phyloP scores from a whole-genome alignment of 192 early-diverging fungal species.

The Rhizophagus prolifer region DNA sequence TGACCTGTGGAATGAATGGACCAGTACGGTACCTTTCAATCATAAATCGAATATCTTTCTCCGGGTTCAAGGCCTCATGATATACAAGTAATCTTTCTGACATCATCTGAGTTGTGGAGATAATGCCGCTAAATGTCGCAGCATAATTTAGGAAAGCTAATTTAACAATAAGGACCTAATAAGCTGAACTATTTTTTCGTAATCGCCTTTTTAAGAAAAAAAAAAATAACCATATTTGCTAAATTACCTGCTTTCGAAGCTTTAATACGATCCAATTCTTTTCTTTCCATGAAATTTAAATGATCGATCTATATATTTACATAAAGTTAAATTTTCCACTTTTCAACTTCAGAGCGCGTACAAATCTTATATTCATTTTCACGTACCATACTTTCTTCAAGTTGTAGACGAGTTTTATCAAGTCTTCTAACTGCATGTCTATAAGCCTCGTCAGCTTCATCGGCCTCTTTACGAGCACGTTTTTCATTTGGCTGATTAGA shows the following conservation, averaged over 20 bases:
- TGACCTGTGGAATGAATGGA: conserved; percentile 66
- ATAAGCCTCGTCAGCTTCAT: conserved; percentile 68
- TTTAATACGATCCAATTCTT: conserved; percentile 49
- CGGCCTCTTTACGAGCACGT: conserved; percentile 58
- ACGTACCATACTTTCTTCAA: conserved; percentile 68
- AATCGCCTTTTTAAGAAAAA: background rate
- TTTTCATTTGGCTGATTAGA: conserved; percentile 44
- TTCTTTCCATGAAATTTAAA: conserved; percentile 50
- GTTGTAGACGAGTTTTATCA: conserved; percentile 63
- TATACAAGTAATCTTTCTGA: conserved; percentile 57
- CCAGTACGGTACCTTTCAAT: conserved; percentile 74
- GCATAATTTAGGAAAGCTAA: conserved; percentile 50
- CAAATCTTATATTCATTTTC: background rate
- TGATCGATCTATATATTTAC: conserved; percentile 46
- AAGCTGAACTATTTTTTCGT: background rate
- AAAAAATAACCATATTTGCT: background rate
- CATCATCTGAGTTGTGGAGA: conserved; percentile 53
- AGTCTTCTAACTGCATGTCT: conserved; percentile 59
- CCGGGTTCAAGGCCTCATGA: conserved; percentile 74
- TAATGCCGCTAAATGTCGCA: conserved; percentile 46
- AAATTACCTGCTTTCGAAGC: conserved; percentile 49
- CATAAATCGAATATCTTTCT: conserved; percentile 73
- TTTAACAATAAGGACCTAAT: background rate
- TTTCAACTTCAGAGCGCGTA: too few relatives aligned
- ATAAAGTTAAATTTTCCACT: too few relatives aligned